These are phyloP conservation scores for Chimonanthus salicifolius DNA, from an alignment of 164 flowering plant genomes.

Conservation along the genomic window DNA sequence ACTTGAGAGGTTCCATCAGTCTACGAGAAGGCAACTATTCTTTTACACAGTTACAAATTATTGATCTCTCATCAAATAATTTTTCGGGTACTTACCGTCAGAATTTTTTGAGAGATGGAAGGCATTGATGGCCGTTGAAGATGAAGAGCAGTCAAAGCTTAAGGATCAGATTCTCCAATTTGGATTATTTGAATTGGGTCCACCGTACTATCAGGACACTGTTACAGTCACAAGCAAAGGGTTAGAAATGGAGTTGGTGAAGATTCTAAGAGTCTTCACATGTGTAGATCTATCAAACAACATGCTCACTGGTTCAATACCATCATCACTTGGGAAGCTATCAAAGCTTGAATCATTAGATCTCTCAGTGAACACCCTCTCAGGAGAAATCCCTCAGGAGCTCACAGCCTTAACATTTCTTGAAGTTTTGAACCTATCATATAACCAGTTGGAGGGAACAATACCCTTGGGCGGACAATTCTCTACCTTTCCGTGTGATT, in stretches of 20 bases:
- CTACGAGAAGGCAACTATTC: not conserved
- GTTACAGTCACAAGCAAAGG: conserved; percentile 9
- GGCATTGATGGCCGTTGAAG: conserved; percentile 9
- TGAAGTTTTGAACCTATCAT: conserved; percentile 12
- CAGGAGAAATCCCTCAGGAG: conserved; percentile 14
- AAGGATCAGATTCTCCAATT: not conserved
- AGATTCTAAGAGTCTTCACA: conserved; percentile 7
- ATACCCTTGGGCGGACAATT: conserved; percentile 17
- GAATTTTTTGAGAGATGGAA: conserved; percentile 26
- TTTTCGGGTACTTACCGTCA: conserved; percentile 33
- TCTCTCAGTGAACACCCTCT: conserved; percentile 10
- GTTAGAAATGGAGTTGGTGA: conserved; percentile 2
- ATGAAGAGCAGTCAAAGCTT: not conserved
- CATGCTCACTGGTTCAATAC: conserved; percentile 10
- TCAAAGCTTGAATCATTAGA: conserved; percentile 5
- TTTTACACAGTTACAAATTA: conserved; percentile 41
- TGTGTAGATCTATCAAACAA: conserved; percentile 9
- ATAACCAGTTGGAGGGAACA: conserved; percentile 10
- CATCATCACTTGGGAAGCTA: conserved; percentile 6
- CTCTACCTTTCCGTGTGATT: not conserved
- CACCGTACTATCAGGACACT: conserved; percentile 9
- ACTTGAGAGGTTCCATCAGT: conserved; percentile 34
- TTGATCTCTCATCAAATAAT: conserved; percentile 45
- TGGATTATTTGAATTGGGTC: not conserved
- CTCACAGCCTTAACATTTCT: conserved; percentile 12